phyloP scores from a whole-genome alignment of 306 rosid species.

The Casuarina glauca region DNA sequence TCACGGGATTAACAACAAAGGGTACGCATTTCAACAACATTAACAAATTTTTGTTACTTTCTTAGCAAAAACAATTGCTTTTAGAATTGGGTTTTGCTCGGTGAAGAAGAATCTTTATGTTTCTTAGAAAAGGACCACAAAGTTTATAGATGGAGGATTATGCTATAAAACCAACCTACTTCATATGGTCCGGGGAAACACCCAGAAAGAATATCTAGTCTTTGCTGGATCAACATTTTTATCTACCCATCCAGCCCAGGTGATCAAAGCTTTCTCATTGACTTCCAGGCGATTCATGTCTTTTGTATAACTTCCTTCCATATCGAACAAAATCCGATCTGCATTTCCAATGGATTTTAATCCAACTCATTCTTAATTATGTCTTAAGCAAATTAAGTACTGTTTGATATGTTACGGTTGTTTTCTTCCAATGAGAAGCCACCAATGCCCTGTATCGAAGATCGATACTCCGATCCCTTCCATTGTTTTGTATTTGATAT shows the following conservation, averaged over 20 bases:
- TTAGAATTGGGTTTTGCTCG: no score
- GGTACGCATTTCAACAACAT: no score
- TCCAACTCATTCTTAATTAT: no score
- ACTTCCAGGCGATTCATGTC: slow-evolving; percentile 20
- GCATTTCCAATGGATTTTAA: not conserved
- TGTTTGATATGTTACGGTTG: slow-evolving; percentile 34
- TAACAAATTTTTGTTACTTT: no score
- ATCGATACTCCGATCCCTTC: slow-evolving; percentile 40
- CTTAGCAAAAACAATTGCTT: no score
- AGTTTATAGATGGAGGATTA: no score
- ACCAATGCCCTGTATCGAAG: slow-evolving; percentile 68
- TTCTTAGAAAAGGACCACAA: no score
- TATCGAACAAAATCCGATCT: slow-evolving; percentile 27
- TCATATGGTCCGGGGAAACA: slow-evolving; percentile 23
- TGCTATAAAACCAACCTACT: slow-evolving; percentile 5
- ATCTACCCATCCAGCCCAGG: slow-evolving; percentile 33
- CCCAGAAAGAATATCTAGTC: slow-evolving; percentile 29
- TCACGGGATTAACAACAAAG: no score
- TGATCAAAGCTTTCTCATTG: slow-evolving; percentile 22
- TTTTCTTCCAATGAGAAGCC: slow-evolving; percentile 52
- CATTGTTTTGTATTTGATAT: slow-evolving; percentile 31
- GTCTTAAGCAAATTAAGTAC: no score
- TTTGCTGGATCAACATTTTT: slow-evolving; percentile 5
- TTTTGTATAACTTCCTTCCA: not conserved
- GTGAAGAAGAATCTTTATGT: no score